Conservation (phyloP, 495 filamentous ascomycete species). For the Cryomyces minteri region DNA sequence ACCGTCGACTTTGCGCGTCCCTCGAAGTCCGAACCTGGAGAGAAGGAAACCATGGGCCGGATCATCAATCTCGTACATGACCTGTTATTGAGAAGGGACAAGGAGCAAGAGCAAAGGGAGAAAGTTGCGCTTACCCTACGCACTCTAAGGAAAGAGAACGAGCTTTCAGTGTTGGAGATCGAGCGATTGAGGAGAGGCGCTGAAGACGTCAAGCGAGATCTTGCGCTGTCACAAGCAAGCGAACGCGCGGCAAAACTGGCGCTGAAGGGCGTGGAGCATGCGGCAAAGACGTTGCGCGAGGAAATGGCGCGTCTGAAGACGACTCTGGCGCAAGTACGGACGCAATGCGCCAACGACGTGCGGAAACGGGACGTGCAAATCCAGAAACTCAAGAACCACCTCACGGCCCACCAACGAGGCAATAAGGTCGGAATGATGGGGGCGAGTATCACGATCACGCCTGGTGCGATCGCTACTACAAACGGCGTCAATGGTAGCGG, state of each 20-base stretch:
- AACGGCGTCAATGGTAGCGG: slow-evolving; percentile 12
- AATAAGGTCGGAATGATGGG: slow-evolving; percentile 27
- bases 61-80: slow-evolving; percentile 91
- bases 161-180: slow-evolving; percentile 11
- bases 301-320: slow-evolving; percentile 62
- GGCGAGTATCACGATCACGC: slow-evolving; percentile 35
- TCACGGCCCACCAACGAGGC: slow-evolving; percentile 31
- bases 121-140: slow-evolving; percentile 62
- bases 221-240: slow-evolving; percentile 54
- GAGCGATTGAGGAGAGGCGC: slow-evolving; percentile 48
- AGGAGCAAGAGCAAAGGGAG: slow-evolving; percentile 74
- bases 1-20: slow-evolving; percentile 74
- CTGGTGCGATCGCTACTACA: slow-evolving; percentile 20
- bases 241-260: slow-evolving; percentile 51
- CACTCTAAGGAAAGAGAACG: slow-evolving; percentile 43
- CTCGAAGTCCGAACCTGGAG: slow-evolving; percentile 41
- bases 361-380: slow-evolving; percentile 82
- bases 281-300: slow-evolving; percentile 51
- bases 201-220: slow-evolving; percentile 53
- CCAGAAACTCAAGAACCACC: slow-evolving; percentile 67
- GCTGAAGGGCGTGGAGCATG: slow-evolving; percentile 50
- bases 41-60: slow-evolving; percentile 55
- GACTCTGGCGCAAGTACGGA: slow-evolving; percentile 59
- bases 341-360: slow-evolving; percentile 79
- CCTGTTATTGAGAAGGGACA: slow-evolving; percentile 65